A percentile compares a stretch with the other conserved stretches of the same genome.
These are phyloP conservation scores for Scenedesmus sp. DNA, from an alignment of 163 green algal genomes.

Conservation along the genomic window DNA sequence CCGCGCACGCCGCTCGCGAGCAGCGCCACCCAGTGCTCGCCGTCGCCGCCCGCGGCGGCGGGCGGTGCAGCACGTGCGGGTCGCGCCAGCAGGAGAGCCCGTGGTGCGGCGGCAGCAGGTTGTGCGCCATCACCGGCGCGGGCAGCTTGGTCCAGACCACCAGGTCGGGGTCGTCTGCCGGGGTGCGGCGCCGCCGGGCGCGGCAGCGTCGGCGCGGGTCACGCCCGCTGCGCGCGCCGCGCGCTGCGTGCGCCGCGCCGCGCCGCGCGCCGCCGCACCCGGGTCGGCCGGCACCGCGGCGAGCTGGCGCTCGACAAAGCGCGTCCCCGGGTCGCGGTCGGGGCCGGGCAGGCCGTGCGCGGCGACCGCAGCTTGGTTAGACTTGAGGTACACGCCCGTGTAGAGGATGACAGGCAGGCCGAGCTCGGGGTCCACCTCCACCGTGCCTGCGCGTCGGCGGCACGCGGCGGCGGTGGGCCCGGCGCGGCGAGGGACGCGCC, in stretches of 20 bases:
- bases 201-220: no score
- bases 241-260: no score
- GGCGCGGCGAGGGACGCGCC: no score
- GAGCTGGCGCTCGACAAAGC: constrained; percentile 82
- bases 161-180: constrained; percentile 58
- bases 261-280: not conserved
- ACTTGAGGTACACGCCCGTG: constrained; percentile 58
- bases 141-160: constrained; percentile 73
- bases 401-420: constrained; percentile 71
- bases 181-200: not conserved
- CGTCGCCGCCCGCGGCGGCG: constrained; percentile 32
- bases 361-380: constrained; percentile 25
- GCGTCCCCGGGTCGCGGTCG: constrained; percentile 74
- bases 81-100: constrained; percentile 78
- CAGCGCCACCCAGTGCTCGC: constrained; percentile 65
- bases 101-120: constrained; percentile 60
- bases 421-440: constrained; percentile 54
- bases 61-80: constrained; percentile 54
- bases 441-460: constrained; percentile 33
- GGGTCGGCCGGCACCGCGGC: constrained; percentile 65
- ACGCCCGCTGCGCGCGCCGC: no score
- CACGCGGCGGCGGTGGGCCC: no score
- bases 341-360: constrained; percentile 54
- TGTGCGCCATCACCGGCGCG: constrained; percentile 64
- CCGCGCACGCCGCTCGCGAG: constrained; percentile 76